A percentile compares a stretch with the other conserved stretches of the same genome.
Conservation (phyloP, 1,284 basidiomycete genomes). For the Ustilago tritici region DNA sequence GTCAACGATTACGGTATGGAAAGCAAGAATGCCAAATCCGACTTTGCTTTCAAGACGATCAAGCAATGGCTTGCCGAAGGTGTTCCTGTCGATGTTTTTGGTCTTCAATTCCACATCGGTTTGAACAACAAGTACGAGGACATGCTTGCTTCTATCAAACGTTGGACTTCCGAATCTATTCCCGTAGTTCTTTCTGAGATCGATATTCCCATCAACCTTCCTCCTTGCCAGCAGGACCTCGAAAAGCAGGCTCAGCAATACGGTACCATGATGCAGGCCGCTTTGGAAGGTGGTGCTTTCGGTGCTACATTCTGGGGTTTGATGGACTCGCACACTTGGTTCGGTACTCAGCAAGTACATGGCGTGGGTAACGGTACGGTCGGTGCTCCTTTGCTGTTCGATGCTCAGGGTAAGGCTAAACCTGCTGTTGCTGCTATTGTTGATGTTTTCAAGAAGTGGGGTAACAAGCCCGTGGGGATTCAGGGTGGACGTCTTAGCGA, state of each 20-base stretch:
- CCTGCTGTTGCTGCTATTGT: slow-evolving; percentile 45
- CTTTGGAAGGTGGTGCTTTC: slow-evolving; percentile 41
- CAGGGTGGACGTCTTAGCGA: slow-evolving; percentile 23
- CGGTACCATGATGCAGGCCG: slow-evolving; percentile 39
- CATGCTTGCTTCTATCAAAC: slow-evolving; percentile 44
- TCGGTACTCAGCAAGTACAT: slow-evolving; percentile 20
- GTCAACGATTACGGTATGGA: slow-evolving; percentile 53
- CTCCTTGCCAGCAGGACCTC: slow-evolving; percentile 30
- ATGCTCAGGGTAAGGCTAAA: slow-evolving; percentile 41
- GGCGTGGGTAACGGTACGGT: slow-evolving; percentile 30
- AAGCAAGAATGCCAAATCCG: slow-evolving; percentile 27
- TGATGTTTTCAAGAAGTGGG: slow-evolving; percentile 53
- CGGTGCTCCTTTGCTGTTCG: slow-evolving; percentile 40
- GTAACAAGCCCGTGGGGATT: slow-evolving; percentile 44
- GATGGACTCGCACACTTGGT: slow-evolving; percentile 35
- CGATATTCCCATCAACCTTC: slow-evolving; percentile 43
- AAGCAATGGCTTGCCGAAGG: slow-evolving; percentile 43
- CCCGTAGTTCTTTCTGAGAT: slow-evolving; percentile 47
- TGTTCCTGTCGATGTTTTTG: slow-evolving; percentile 34
- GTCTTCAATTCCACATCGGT: slow-evolving; percentile 42
- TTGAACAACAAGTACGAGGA: slow-evolving; percentile 29
- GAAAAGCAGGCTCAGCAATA: slow-evolving; percentile 51
- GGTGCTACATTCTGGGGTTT: slow-evolving; percentile 36
- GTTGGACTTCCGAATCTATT: slow-evolving; percentile 34
- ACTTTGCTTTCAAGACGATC: slow-evolving; percentile 54